Conservation (phyloP, 176 grass and related monocot species). For the Hyparrhenia diplandra region DNA sequence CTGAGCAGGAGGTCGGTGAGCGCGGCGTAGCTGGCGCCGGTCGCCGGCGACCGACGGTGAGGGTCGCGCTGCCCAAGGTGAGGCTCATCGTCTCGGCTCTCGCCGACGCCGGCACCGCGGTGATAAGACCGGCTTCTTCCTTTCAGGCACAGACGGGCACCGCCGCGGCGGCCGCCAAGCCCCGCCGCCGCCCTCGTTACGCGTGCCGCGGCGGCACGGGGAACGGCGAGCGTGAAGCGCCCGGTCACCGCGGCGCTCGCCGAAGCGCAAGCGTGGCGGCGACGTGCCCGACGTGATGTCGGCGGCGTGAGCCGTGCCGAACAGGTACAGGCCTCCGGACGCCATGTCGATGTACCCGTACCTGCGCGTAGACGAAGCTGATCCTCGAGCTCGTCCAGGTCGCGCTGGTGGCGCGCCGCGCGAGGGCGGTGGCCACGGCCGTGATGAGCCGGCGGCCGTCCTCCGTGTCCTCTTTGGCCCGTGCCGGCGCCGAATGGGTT, state of each 20-base stretch:
- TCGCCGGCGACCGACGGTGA: neutral
- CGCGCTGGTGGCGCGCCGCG: neutral
- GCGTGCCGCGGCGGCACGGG: neutral
- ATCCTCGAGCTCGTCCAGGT: neutral
- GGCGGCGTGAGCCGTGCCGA: neutral
- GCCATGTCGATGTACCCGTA: slow-evolving; percentile 3
- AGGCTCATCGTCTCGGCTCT: neutral
- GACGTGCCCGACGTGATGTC: neutral
- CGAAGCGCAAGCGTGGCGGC: neutral
- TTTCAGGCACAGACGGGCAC: no score
- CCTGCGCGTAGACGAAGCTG: neutral
- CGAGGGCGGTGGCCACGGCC: neutral
- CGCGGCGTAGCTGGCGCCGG: neutral
- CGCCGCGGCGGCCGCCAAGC: neutral
- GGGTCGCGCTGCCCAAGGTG: neutral
- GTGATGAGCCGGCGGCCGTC: neutral
- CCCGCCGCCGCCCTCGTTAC: neutral
- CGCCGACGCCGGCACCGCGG: neutral
- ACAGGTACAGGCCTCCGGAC: neutral
- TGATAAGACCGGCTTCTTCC: neutral
- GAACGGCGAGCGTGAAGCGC: neutral
- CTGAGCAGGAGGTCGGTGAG: slow-evolving; percentile 4
- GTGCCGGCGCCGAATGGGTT: slow-evolving; percentile 16
- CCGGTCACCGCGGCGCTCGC: neutral
- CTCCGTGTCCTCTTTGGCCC: neutral